These are phyloP conservation scores for Fusarium marasasianum DNA, from an alignment of 2,329 filamentous ascomycete species.

Conservation along the genomic window DNA sequence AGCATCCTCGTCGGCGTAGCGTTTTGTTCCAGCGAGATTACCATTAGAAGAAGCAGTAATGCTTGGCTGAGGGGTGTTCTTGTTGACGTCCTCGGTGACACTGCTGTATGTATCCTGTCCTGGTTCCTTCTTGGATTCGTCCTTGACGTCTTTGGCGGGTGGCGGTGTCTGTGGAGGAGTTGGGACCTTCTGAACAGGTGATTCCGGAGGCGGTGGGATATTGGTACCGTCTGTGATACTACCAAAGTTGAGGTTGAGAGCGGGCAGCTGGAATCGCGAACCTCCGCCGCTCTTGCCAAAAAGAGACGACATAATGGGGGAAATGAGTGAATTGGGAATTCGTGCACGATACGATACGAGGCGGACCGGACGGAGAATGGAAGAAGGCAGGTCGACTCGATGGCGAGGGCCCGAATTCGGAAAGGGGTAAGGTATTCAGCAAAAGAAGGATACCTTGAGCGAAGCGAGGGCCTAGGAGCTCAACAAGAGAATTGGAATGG, in stretches of 20 bases:
- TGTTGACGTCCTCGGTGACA: slow-evolving; percentile 30
- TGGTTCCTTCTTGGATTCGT: slow-evolving; percentile 24
- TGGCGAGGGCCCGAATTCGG: slow-evolving; percentile 17
- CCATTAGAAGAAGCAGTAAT: slow-evolving; percentile 51
- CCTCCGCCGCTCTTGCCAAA: slow-evolving; percentile 42
- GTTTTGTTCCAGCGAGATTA: slow-evolving; percentile 58
- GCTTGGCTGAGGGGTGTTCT: slow-evolving; percentile 34
- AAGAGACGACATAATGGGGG: slow-evolving; percentile 46
- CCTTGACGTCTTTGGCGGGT: slow-evolving; percentile 38
- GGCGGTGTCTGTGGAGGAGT: slow-evolving; percentile 54
- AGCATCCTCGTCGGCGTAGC: slow-evolving; percentile 60
- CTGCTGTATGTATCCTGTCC: slow-evolving; percentile 17
- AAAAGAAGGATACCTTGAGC: slow-evolving; percentile 3
- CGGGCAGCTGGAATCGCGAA: slow-evolving; percentile 65
- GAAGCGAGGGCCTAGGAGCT: slow-evolving; percentile 9
- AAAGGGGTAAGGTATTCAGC: slow-evolving; percentile 12
- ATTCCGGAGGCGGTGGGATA: slow-evolving; percentile 67
- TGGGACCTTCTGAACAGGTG: slow-evolving; percentile 60
- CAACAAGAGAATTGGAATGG: slow-evolving; percentile 9
- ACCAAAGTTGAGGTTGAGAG: slow-evolving; percentile 66
- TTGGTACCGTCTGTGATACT: slow-evolving; percentile 69
- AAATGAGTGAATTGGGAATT: slow-evolving; percentile 7
- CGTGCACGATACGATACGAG: slow-evolving; percentile 18
- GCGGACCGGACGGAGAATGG: slow-evolving; percentile 15
- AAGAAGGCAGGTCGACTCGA: slow-evolving; percentile 18